phyloP scores from a whole-genome alignment of 1,284 basidiomycete genomes.

The Heterobasidion annosum region DNA sequence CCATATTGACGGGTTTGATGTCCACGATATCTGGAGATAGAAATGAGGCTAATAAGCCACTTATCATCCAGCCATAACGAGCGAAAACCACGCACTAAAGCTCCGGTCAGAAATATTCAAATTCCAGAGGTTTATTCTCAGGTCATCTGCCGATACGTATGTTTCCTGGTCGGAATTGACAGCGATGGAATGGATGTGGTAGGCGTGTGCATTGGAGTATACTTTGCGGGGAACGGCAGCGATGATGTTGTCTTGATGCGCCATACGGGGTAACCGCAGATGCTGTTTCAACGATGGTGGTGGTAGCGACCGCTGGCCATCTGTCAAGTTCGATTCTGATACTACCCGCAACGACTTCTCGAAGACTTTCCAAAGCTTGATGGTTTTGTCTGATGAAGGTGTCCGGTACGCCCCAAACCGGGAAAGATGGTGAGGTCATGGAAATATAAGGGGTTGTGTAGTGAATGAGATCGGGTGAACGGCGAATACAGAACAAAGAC shows the following conservation, averaged over 20 bases:
- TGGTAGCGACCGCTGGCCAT: constrained; percentile 61
- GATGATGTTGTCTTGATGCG: constrained; percentile 94
- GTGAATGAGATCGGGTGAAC: constrained; percentile 1
- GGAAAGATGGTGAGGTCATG: background rate
- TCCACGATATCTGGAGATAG: constrained; percentile 88
- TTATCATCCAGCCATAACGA: background rate
- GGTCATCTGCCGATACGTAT: constrained; percentile 96
- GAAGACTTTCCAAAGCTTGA: constrained; percentile 99
- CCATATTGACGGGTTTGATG: constrained; percentile 99
- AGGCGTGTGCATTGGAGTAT: constrained; percentile 98
- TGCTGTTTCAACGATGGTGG: constrained; percentile 47
- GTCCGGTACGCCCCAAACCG: background rate
- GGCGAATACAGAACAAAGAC: constrained; percentile 13
- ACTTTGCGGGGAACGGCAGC: constrained; percentile 98
- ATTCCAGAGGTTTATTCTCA: constrained; percentile 78
- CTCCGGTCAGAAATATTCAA: constrained; percentile 97
- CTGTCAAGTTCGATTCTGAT: constrained; percentile 91
- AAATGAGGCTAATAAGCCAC: constrained; percentile 1
- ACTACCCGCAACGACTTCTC: constrained; percentile 97
- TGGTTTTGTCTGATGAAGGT: constrained; percentile 85
- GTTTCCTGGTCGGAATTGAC: constrained; percentile 99
- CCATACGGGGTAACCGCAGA: constrained; percentile 82
- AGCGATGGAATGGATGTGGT: constrained; percentile 99
- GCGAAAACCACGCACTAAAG: constrained; percentile 70
- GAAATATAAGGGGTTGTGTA: background rate